Evolutionary conservation across 1,139 yeast genomes (phyloP).

Genomic region (Kurtzmaniella quercitrusa): DNA sequence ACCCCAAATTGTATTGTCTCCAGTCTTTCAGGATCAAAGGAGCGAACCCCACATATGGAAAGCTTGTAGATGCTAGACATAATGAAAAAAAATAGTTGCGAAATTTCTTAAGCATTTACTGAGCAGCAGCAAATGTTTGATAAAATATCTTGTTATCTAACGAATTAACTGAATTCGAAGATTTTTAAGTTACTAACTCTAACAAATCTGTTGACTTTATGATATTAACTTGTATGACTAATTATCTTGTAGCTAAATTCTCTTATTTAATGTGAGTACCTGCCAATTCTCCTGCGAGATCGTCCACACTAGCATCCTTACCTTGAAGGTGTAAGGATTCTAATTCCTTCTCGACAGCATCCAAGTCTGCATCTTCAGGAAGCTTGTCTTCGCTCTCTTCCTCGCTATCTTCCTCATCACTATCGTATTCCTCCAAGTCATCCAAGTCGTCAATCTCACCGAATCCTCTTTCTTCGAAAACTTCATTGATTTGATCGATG

Average conservation of each 20-base stretch:
- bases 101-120: not conserved
- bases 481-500: conserved; percentile 32
- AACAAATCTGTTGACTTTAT: no score
- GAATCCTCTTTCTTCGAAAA: conserved; percentile 69
- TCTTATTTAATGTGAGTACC: conserved; percentile 42
- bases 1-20: conserved; percentile 88
- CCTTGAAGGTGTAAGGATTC: conserved; percentile 27
- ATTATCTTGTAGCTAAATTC: not conserved
- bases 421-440: conserved; percentile 86
- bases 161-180: no score
- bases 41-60: conserved; percentile 85
- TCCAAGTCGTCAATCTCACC: conserved; percentile 91
- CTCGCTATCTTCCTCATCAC: conserved; percentile 74
- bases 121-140: no score
- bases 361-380: conserved; percentile 50
- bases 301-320: conserved; percentile 44
- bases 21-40: conserved; percentile 77
- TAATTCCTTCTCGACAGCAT: conserved; percentile 59
- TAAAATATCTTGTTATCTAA: no score
- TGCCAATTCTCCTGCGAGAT: conserved; percentile 55
- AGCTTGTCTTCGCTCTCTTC: conserved; percentile 59
- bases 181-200: no score
- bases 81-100: not conserved
- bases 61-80: conserved; percentile 76
- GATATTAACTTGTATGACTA: no score